phyloP scores from a whole-genome alignment of 495 filamentous ascomycete genomes.

The Talaromyces stipitatus region DNA sequence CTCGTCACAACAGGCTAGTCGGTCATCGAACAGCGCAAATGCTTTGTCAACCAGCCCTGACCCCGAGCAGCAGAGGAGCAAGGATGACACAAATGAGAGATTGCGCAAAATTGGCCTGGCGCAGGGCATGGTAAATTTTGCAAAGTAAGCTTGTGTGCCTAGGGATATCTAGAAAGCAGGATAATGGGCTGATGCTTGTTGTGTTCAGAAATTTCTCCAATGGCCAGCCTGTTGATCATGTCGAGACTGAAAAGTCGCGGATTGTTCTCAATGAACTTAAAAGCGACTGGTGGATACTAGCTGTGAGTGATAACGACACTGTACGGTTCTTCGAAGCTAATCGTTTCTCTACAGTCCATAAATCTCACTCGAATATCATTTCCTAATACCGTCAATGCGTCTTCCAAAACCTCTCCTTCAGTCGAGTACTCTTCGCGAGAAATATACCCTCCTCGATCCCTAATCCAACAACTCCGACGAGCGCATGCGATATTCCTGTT shows the following conservation, averaged over 20 bases:
- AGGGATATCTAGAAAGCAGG: background rate
- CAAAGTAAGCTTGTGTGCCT: conserved; percentile 43
- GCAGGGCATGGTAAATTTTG: conserved; percentile 94
- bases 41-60: conserved; percentile 32
- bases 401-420: conserved; percentile 12
- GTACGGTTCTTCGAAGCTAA: background rate
- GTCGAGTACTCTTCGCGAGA: conserved; percentile 81
- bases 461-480: conserved; percentile 71
- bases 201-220: conserved; percentile 69
- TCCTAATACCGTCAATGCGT: conserved; percentile 14
- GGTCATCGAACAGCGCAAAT: conserved; percentile 25
- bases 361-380: conserved; percentile 55
- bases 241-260: conserved; percentile 84
- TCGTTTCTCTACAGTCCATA: conserved; percentile 46
- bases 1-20: conserved; percentile 25
- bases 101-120: conserved; percentile 92
- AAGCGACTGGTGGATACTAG: conserved; percentile 90
- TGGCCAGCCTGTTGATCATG: conserved; percentile 65
- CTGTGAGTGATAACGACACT: conserved; percentile 44
- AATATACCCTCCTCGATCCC: conserved; percentile 69
- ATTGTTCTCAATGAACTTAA: conserved; percentile 80
- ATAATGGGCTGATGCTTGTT: background rate
- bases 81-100: conserved; percentile 68
- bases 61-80: conserved; percentile 50
- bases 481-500: conserved; percentile 82